phyloP scores from a whole-genome alignment of 129 eudicot genomes.

The Arctium minus region DNA sequence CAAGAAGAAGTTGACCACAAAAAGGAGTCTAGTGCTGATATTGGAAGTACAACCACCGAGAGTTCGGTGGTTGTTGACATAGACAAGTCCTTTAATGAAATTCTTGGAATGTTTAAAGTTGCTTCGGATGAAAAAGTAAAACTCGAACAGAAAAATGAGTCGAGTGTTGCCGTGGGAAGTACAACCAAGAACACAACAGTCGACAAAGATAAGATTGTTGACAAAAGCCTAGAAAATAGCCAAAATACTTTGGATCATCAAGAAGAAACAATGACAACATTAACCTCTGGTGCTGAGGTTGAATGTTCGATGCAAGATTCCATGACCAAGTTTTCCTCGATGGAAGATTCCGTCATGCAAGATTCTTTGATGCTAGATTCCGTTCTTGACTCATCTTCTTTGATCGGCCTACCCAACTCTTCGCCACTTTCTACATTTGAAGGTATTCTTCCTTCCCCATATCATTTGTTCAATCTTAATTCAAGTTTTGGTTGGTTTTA shows the following conservation, averaged over 20 bases:
- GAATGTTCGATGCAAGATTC: conserved; percentile 15
- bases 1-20: conserved; percentile 1
- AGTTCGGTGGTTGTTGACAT: not conserved
- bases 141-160: conserved; percentile 16
- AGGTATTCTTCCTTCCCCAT: conserved; percentile 28
- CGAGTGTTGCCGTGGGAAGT: conserved; percentile 1
- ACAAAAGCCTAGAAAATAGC: conserved; percentile 12
- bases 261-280: conserved; percentile 1
- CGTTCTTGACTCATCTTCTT: conserved; percentile 7
- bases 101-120: conserved; percentile 29
- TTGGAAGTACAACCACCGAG: not conserved
- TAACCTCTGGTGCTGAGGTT: not conserved
- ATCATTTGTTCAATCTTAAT: not conserved
- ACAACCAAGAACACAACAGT: conserved; percentile 9
- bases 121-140: conserved; percentile 22
- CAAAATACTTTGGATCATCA: conserved; percentile 17
- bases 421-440: not conserved
- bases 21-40: conserved; percentile 18
- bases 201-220: conserved; percentile 3
- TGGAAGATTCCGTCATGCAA: not conserved
- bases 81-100: conserved; percentile 29
- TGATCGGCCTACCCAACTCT: conserved; percentile 18
- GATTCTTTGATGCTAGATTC: not conserved
- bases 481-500: not conserved
- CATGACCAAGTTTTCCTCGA: not conserved